Evolutionary conservation across 2,329 filamentous ascomycete species (phyloP).

Genomic region (Ophiostoma fasciatum): DNA sequence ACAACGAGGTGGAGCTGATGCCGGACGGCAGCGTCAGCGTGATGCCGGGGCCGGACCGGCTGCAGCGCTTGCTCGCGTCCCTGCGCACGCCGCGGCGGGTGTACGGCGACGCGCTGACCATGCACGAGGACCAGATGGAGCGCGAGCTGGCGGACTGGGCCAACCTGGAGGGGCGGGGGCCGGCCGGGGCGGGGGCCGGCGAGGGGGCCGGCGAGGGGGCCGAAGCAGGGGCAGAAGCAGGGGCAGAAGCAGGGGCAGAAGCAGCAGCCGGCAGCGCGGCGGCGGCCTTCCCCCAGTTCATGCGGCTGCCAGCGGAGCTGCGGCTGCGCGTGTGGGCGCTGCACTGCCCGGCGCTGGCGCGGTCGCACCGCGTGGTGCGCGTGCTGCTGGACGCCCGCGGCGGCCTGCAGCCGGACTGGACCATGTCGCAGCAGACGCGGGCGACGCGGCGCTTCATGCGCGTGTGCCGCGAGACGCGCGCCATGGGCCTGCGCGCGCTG

Average conservation of each 20-base stretch:
- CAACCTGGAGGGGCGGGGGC: too few species aligned
- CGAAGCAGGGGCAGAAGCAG: neutral
- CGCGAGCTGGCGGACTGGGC: too few species aligned
- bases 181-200: too few species aligned
- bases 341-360: constrained; percentile 5
- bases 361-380: constrained; percentile 2
- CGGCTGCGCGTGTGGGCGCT: constrained; percentile 10
- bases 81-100: too few species aligned
- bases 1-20: neutral
- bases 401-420: neutral
- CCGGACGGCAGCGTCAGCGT: neutral
- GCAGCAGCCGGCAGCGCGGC: neutral
- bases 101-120: too few species aligned
- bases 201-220: too few species aligned
- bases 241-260: neutral
- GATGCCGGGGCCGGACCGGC: neutral
- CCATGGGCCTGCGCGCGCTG: constrained; percentile 3
- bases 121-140: too few species aligned
- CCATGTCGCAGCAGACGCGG: constrained; percentile 1
- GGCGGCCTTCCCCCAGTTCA: constrained; percentile 6
- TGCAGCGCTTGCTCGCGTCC: too few species aligned
- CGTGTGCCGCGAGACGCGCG: constrained; percentile 9
- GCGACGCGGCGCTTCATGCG: constrained; percentile 5
- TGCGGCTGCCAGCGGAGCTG: constrained; percentile 9
- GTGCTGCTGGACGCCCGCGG: neutral